Evolutionary conservation across 495 filamentous ascomycete genomes (phyloP).

Genomic region (Neurospora sp.): DNA sequence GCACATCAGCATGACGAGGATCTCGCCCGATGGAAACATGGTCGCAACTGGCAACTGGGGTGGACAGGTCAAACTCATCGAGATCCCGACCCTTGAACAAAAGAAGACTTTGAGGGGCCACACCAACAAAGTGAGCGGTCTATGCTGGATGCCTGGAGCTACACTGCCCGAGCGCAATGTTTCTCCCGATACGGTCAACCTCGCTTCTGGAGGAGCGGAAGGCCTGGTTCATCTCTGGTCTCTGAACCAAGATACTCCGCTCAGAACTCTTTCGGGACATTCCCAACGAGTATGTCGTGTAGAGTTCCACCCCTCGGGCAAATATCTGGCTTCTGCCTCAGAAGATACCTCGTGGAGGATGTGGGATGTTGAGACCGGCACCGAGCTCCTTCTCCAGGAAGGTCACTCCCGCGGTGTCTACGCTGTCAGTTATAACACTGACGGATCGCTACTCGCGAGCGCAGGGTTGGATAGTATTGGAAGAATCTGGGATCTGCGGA

Average conservation of each 20-base stretch:
- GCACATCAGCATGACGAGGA: slow-evolving; percentile 79
- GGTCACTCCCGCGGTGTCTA: slow-evolving; percentile 91
- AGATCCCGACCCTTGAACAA: slow-evolving; percentile 71
- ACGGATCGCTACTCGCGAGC: slow-evolving; percentile 82
- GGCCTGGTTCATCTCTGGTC: slow-evolving; percentile 88
- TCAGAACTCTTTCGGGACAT: slow-evolving; percentile 78
- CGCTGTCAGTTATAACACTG: slow-evolving; percentile 74
- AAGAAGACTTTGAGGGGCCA: slow-evolving; percentile 69
- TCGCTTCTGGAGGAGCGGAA: slow-evolving; percentile 87
- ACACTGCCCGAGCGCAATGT: slow-evolving; percentile 60
- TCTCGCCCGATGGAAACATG: slow-evolving; percentile 74
- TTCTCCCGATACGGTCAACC: slow-evolving; percentile 64
- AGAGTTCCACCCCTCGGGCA: slow-evolving; percentile 89
- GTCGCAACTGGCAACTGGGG: slow-evolving; percentile 88
- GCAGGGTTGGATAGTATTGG: slow-evolving; percentile 91
- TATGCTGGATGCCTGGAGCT: slow-evolving; percentile 82
- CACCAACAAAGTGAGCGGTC: slow-evolving; percentile 74
- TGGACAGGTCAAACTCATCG: slow-evolving; percentile 75
- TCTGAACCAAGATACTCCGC: slow-evolving; percentile 66
- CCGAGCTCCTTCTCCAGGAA: slow-evolving; percentile 83
- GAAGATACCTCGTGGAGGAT: slow-evolving; percentile 95
- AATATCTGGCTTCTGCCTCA: slow-evolving; percentile 84
- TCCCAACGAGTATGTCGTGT: slow-evolving; percentile 78
- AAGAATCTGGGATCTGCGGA: slow-evolving; percentile 92
- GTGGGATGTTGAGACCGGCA: slow-evolving; percentile 82